phyloP scores from a whole-genome alignment of 345 rosid genomes.

The Excoecaria cochinchinensis region DNA sequence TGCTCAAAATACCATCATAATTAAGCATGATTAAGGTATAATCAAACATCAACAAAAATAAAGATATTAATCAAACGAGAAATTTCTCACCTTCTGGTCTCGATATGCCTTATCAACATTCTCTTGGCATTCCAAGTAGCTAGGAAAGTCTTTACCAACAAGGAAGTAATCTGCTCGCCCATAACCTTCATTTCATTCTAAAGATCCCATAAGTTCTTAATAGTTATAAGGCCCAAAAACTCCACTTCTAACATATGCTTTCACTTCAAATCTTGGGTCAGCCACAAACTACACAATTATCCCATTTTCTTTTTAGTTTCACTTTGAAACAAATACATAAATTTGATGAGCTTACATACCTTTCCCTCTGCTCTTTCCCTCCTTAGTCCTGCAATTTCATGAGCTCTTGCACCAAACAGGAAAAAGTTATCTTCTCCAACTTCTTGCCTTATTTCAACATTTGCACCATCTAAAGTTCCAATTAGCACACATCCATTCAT shows the following conservation, averaged over 20 bases:
- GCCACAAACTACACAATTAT: constrained; percentile 36
- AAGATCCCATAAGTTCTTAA: constrained; percentile 49
- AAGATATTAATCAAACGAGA: neutral
- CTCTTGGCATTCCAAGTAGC: constrained; percentile 58
- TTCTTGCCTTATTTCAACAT: constrained; percentile 50
- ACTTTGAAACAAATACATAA: neutral
- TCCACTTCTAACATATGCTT: constrained; percentile 45
- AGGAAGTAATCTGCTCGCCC: constrained; percentile 55
- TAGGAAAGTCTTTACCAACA: constrained; percentile 60
- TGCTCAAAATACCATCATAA: constrained; percentile 16
- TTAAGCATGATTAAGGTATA: neutral
- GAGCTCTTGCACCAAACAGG: constrained; percentile 48
- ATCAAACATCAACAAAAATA: neutral
- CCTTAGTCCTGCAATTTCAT: constrained; percentile 47
- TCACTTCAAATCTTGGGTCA: constrained; percentile 47
- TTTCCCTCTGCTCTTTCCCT: constrained; percentile 51
- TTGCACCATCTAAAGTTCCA: constrained; percentile 54
- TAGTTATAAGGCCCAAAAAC: constrained; percentile 46
- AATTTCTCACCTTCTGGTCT: constrained; percentile 46
- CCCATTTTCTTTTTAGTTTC: neutral
- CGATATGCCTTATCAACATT: constrained; percentile 53
- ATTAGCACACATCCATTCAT: constrained; percentile 51
- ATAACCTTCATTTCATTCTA: constrained; percentile 55
- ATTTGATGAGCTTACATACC: constrained; percentile 20
- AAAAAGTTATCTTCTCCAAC: constrained; percentile 57